Evolutionary conservation across 495 filamentous ascomycete genomes (phyloP).

Genomic region (Ramalina intermedia): DNA sequence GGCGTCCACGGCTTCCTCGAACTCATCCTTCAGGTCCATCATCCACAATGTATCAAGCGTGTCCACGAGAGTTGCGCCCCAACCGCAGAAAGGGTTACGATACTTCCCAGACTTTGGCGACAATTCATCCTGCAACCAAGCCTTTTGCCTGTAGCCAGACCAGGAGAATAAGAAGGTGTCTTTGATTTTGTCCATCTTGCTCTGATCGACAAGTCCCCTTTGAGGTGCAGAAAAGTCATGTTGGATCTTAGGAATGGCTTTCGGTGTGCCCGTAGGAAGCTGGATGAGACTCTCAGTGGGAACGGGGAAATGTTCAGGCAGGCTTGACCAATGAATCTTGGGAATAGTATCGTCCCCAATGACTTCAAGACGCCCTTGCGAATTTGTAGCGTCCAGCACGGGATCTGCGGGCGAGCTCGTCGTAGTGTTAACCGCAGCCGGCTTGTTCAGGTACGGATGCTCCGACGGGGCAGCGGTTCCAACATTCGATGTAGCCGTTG

Average conservation of each 20-base stretch:
- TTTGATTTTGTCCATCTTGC: constrained; percentile 48
- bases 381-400: constrained; percentile 15
- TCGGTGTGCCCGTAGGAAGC: constrained; percentile 57
- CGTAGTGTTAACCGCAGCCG: constrained; percentile 3
- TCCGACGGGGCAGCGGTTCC: neutral
- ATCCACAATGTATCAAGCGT: constrained; percentile 92
- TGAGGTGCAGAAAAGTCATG: constrained; percentile 51
- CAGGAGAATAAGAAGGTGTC: constrained; percentile 60
- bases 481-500: neutral
- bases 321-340: constrained; percentile 53
- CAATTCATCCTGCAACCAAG: constrained; percentile 71
- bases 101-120: constrained; percentile 46
- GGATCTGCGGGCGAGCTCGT: constrained; percentile 5
- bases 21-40: constrained; percentile 82
- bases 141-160: constrained; percentile 55
- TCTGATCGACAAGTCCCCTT: constrained; percentile 40
- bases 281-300: constrained; percentile 51
- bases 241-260: constrained; percentile 63
- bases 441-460: neutral
- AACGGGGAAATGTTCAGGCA: constrained; percentile 61
- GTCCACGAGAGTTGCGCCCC: constrained; percentile 91
- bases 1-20: constrained; percentile 66
- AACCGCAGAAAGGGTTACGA: constrained; percentile 74
- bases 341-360: constrained; percentile 23
- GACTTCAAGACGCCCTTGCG: constrained; percentile 28